Evolutionary conservation across 192 early-diverging fungal genomes (phyloP).

Genomic region (Martensiomyces pterosporus): DNA sequence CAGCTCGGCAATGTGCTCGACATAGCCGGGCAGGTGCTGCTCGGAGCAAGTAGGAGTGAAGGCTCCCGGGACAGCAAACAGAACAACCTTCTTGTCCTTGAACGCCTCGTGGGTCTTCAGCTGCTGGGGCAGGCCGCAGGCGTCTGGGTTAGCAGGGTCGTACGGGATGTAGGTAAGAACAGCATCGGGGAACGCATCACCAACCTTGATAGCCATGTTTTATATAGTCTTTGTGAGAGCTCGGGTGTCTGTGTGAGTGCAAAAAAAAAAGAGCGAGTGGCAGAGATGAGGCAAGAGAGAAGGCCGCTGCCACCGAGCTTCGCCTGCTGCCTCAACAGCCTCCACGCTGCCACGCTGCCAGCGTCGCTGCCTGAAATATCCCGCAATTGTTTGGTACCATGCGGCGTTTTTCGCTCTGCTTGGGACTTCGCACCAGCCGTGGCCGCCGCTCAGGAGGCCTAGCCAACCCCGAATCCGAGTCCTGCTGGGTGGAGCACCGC

Average conservation of each 20-base stretch:
- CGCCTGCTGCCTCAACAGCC: too few species aligned
- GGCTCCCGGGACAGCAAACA: conserved; percentile 61
- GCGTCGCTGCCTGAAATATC: too few species aligned
- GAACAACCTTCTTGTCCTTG: conserved; percentile 54
- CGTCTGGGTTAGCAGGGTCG: conserved; percentile 52
- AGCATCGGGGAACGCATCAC: conserved; percentile 54
- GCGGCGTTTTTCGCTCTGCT: too few species aligned
- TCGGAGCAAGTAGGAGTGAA: conserved; percentile 68
- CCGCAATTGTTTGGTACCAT: too few species aligned
- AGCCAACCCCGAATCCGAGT: too few species aligned
- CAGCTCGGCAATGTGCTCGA: conserved; percentile 52
- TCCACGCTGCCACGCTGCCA: too few species aligned
- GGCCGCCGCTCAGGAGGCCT: too few species aligned
- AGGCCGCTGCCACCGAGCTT: too few species aligned
- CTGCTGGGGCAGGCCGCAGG: conserved; percentile 40
- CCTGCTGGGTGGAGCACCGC: too few species aligned
- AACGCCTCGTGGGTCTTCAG: conserved; percentile 48
- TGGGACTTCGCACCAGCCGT: too few species aligned
- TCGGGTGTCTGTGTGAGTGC: not conserved
- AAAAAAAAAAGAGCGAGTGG: not conserved
- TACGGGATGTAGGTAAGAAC: conserved; percentile 54
- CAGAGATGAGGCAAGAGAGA: too few species aligned
- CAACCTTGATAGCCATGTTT: conserved; percentile 49
- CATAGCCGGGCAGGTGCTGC: conserved; percentile 65
- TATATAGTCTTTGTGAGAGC: not conserved